A percentile compares a stretch with the other conserved stretches of the same genome.
phyloP scores from a whole-genome alignment of 805 yeast species.

The Clavispora phyllophila region DNA sequence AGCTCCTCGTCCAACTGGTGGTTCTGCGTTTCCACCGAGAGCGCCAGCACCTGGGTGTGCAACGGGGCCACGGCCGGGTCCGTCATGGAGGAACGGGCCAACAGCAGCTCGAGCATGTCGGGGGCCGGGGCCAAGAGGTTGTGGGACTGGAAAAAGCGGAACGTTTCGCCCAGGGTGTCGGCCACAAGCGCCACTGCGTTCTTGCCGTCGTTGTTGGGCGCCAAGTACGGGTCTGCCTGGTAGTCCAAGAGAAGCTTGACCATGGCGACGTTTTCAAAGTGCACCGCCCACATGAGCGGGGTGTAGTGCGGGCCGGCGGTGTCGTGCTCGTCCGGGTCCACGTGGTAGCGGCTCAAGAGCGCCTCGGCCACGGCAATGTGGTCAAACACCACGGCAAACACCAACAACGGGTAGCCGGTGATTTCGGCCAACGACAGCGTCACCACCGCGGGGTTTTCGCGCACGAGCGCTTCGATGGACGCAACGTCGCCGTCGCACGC shows the following conservation, averaged over 20 bases:
- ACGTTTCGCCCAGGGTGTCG: constrained; percentile 48
- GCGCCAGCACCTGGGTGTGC: constrained; percentile 29
- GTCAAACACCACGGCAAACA: constrained; percentile 54
- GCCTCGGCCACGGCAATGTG: constrained; percentile 44
- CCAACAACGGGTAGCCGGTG: constrained; percentile 29
- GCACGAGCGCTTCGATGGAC: constrained; percentile 23
- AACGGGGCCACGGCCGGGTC: constrained; percentile 31
- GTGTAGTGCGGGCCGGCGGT: constrained; percentile 46
- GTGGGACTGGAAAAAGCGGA: constrained; percentile 55
- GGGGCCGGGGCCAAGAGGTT: constrained; percentile 20
- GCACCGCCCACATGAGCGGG: constrained; percentile 85
- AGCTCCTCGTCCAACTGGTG: constrained; percentile 24
- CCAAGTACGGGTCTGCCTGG: constrained; percentile 58
- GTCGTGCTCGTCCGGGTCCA: constrained; percentile 50
- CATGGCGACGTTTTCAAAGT: constrained; percentile 51
- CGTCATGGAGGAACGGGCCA: constrained; percentile 13
- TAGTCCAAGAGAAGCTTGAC: constrained; percentile 53
- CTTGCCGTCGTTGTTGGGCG: constrained; percentile 27
- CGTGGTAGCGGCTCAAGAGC: constrained; percentile 37
- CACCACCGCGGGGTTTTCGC: constrained; percentile 19
- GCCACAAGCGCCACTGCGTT: constrained; percentile 55
- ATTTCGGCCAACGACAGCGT: constrained; percentile 22
- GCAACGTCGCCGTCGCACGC: constrained; percentile 36
- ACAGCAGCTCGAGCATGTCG: constrained; percentile 6
- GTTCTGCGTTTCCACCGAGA: constrained; percentile 18